Conservation (phyloP, 805 yeast genomes). For the Candida qinlingensis region DNA sequence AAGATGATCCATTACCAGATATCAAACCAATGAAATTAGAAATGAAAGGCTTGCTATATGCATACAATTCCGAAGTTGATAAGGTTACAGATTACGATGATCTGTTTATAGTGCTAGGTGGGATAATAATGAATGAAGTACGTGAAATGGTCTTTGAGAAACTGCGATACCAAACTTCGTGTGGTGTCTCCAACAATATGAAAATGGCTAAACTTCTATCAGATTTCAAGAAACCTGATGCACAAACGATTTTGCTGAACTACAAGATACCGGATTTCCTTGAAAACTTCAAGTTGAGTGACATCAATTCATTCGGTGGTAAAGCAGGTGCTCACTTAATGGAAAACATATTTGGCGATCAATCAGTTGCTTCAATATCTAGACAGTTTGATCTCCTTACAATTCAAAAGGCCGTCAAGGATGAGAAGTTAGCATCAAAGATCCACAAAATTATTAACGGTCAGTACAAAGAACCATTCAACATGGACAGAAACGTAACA, state of each 20-base stretch:
- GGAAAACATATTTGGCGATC: constrained; percentile 43
- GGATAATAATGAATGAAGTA: constrained; percentile 49
- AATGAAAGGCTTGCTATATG: constrained; percentile 12
- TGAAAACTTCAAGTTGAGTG: constrained; percentile 55
- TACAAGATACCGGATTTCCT: constrained; percentile 47
- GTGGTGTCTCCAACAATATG: constrained; percentile 77
- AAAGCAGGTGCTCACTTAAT: constrained; percentile 63
- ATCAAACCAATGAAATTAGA: constrained; percentile 32
- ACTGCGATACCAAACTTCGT: constrained; percentile 82
- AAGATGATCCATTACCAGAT: constrained; percentile 35
- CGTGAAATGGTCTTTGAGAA: constrained; percentile 46
- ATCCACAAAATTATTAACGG: constrained; percentile 67
- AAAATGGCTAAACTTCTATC: constrained; percentile 84
- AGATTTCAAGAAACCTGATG: constrained; percentile 77
- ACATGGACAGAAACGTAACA: constrained; percentile 48
- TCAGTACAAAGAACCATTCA: constrained; percentile 44
- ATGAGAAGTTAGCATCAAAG: constrained; percentile 43
- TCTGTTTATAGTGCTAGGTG: constrained; percentile 59
- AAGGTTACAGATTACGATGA: constrained; percentile 72
- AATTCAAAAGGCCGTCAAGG: constrained; percentile 49
- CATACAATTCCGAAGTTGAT: constrained; percentile 11
- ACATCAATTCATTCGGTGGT: constrained; percentile 91
- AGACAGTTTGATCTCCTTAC: constrained; percentile 32
- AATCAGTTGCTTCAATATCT: constrained; percentile 5
- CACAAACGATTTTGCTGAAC: constrained; percentile 69